Percentiles rank a stretch among this genome's conserved stretches.
phyloP scores from a whole-genome alignment of 495 filamentous ascomycete species.

The Poronia punctata region DNA sequence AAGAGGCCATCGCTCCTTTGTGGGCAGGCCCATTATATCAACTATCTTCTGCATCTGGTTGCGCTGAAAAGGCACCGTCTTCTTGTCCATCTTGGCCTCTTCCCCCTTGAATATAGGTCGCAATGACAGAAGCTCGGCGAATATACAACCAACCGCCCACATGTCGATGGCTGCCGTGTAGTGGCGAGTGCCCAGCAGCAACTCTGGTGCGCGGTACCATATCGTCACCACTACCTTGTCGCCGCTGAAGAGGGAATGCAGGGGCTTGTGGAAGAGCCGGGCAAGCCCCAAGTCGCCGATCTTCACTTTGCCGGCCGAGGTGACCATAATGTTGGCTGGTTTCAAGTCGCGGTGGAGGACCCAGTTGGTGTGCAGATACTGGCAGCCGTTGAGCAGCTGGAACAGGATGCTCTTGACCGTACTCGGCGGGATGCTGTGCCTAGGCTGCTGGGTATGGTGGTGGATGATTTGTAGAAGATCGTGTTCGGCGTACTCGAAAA shows the following conservation, averaged over 20 bases:
- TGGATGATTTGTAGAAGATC: constrained; percentile 98
- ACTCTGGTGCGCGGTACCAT: constrained; percentile 95
- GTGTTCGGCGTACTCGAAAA: constrained; percentile 98
- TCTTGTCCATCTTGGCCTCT: constrained; percentile 99
- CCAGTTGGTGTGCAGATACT: constrained; percentile 96
- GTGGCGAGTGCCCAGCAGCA: constrained; percentile 82
- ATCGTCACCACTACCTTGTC: constrained; percentile 99
- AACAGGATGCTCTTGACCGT: constrained; percentile 91
- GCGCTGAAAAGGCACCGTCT: constrained; percentile 91
- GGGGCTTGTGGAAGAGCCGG: constrained; percentile 85
- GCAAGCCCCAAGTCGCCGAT: constrained; percentile 92
- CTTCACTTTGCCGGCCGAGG: constrained; percentile 77
- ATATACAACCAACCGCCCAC: constrained; percentile 98
- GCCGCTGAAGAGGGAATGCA: constrained; percentile 83
- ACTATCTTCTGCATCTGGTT: constrained; percentile 99
- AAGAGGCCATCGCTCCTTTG: constrained; percentile 82
- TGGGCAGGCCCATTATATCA: constrained; percentile 86
- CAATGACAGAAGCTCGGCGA: constrained; percentile 84
- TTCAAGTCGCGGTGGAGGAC: constrained; percentile 95
- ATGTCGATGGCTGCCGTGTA: constrained; percentile 96
- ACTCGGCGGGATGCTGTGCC: constrained; percentile 77
- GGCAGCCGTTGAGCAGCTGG: constrained; percentile 86
- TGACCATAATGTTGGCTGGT: constrained; percentile 98
- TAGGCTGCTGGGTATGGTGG: constrained; percentile 83
- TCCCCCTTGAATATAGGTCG: constrained; percentile 98